These are phyloP conservation scores for Pyrenochaeta sp. DNA, from an alignment of 2,329 filamentous ascomycete species.

Conservation along the genomic window DNA sequence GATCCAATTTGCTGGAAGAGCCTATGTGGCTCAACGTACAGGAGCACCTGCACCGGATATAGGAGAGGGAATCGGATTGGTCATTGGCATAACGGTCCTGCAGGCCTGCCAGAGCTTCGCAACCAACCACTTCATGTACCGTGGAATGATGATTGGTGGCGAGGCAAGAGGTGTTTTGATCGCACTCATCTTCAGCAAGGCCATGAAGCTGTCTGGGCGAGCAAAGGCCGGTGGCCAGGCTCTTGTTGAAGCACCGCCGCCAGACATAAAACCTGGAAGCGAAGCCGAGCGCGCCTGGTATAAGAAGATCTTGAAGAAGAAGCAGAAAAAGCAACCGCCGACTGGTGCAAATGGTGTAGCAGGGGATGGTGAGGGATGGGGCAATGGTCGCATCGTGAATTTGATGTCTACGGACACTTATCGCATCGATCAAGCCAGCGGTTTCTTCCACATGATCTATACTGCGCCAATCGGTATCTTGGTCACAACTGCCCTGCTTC, in stretches of 20 bases:
- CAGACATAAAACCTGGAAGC: constrained; percentile 57
- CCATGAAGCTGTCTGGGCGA: constrained; percentile 85
- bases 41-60: constrained; percentile 70
- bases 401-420: constrained; percentile 96
- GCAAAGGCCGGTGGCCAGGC: constrained; percentile 82
- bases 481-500: constrained; percentile 79
- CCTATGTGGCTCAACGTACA: constrained; percentile 71
- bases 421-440: constrained; percentile 86
- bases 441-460: constrained; percentile 92
- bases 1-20: constrained; percentile 83
- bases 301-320: constrained; percentile 56
- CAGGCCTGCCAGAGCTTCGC: constrained; percentile 82
- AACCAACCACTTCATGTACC: constrained; percentile 91
- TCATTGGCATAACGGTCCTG: constrained; percentile 85
- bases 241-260: constrained; percentile 48
- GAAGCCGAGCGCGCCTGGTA: constrained; percentile 62
- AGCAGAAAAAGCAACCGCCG: constrained; percentile 51
- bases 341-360: constrained; percentile 60
- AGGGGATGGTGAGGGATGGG: constrained; percentile 83
- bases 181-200: constrained; percentile 88
- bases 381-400: constrained; percentile 89
- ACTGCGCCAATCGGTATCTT: constrained; percentile 80
- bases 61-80: constrained; percentile 79
- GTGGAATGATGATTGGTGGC: constrained; percentile 90
- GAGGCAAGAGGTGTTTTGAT: constrained; percentile 84